Evolutionary conservation across 768 basidiomycete species (phyloP).

Genomic region (Boletus pseudo-olivaceus): DNA sequence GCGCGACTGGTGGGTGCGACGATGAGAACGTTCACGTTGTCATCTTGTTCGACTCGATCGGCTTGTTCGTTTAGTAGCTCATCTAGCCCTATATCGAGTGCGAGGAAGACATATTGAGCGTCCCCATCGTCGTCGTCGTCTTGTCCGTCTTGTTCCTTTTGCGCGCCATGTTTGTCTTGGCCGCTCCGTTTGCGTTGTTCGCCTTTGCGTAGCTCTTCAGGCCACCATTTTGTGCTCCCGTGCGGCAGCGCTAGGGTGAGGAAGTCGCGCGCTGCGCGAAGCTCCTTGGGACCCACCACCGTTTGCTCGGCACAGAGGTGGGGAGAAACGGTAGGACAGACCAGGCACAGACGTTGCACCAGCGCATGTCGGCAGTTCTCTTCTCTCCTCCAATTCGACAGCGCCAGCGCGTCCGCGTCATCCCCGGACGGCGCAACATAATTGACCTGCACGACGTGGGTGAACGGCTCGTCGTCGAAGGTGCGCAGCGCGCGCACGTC

Average conservation of each 20-base stretch:
- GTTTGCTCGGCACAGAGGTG: slow-evolving; percentile 3
- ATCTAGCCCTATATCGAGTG: background rate
- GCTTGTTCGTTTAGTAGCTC: background rate
- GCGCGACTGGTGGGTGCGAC: slow-evolving; percentile 10
- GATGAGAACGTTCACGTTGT: slow-evolving; percentile 4
- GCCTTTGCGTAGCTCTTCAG: background rate
- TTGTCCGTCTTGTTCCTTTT: background rate
- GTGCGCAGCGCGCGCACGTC: slow-evolving; percentile 10
- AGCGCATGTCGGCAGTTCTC: background rate
- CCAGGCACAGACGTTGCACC: background rate
- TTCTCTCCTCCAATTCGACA: background rate
- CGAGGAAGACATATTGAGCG: slow-evolving; percentile 3
- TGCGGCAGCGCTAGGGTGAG: slow-evolving; percentile 40
- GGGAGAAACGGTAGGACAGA: background rate
- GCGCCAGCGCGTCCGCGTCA: background rate
- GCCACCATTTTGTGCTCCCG: slow-evolving; percentile 1
- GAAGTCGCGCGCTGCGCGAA: slow-evolving; percentile 42
- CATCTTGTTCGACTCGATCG: background rate
- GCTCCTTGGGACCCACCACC: slow-evolving; percentile 32
- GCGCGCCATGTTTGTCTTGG: no score
- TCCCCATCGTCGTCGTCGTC: background rate
- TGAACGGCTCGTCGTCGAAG: slow-evolving; percentile 11
- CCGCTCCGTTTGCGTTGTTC: background rate
- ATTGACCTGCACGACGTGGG: slow-evolving; percentile 19
- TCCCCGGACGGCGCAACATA: background rate